Evolutionary conservation across 148 eudicot species (phyloP).

Genomic region (Rhododendron ferrugineum): DNA sequence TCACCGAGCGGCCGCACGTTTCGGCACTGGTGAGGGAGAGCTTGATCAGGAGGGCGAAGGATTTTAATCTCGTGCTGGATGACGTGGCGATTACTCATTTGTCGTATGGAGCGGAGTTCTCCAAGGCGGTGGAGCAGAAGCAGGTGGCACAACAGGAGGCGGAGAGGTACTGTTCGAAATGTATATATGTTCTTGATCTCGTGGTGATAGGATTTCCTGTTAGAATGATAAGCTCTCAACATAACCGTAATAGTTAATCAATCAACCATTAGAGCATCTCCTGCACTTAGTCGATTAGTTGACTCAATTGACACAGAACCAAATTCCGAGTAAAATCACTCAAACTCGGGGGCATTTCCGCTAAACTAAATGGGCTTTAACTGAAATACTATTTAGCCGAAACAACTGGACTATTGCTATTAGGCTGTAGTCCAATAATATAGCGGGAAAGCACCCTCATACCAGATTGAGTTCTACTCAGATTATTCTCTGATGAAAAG

Average conservation of each 20-base stretch:
- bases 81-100: constrained; percentile 96
- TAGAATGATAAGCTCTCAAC: neutral
- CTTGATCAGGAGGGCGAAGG: constrained; percentile 68
- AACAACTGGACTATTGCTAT: no score
- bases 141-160: constrained; percentile 99
- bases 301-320: neutral
- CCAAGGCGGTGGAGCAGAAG: constrained; percentile 96
- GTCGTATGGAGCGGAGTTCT: constrained; percentile 88
- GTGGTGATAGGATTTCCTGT: neutral
- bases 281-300: neutral
- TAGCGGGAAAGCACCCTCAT: neutral
- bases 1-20: constrained; percentile 81
- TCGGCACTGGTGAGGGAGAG: constrained; percentile 83
- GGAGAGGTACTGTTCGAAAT: constrained; percentile 36
- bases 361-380: neutral
- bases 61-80: constrained; percentile 81
- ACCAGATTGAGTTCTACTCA: neutral
- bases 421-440: no score
- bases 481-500: neutral
- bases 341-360: neutral
- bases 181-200: neutral
- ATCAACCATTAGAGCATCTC: neutral
- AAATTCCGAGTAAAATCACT: neutral
- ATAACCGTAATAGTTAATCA: neutral
- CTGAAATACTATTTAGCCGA: no score